Percentiles rank a stretch among this genome's conserved stretches.
phyloP scores from a whole-genome alignment of 2,329 filamentous ascomycete species.

The Pseudogymnoascus verrucosus region DNA sequence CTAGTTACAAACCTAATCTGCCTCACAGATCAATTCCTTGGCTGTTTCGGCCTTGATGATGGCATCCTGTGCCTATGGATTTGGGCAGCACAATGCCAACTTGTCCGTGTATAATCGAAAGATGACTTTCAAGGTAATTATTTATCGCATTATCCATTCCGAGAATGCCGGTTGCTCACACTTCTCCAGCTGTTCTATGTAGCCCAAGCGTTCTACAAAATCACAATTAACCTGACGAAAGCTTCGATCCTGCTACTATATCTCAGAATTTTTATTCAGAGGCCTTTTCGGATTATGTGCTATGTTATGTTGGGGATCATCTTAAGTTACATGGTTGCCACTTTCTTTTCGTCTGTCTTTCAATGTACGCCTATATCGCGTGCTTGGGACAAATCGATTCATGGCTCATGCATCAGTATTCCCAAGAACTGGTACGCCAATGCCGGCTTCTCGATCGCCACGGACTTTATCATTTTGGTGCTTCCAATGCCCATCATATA shows the following conservation, averaged over 20 bases:
- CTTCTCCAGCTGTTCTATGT: conserved; percentile 40
- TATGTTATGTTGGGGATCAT: conserved; percentile 36
- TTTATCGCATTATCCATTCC: background rate
- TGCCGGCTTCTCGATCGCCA: conserved; percentile 30
- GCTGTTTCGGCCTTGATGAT: conserved; percentile 23
- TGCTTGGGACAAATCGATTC: conserved; percentile 37
- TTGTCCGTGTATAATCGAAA: conserved; percentile 29
- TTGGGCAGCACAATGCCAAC: conserved; percentile 34
- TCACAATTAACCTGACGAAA: conserved; percentile 46
- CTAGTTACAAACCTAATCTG: background rate
- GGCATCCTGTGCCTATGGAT: conserved; percentile 34
- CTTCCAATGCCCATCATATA: conserved; percentile 29
- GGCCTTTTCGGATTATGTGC: conserved; percentile 38
- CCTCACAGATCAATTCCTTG: conserved; percentile 29
- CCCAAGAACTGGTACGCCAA: conserved; percentile 43
- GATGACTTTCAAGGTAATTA: conserved; percentile 29
- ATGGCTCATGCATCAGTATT: conserved; percentile 38
- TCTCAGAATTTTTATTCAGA: conserved; percentile 43
- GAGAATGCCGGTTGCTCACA: background rate
- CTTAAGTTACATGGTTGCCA: conserved; percentile 38
- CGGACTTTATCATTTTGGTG: conserved; percentile 29
- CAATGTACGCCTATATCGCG: conserved; percentile 42
- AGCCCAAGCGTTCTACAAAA: conserved; percentile 46
- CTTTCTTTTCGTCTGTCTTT: conserved; percentile 38
- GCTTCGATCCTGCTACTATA: conserved; percentile 46